phyloP scores from a whole-genome alignment of 2,329 filamentous ascomycete genomes.

The Ascomycota sp. region DNA sequence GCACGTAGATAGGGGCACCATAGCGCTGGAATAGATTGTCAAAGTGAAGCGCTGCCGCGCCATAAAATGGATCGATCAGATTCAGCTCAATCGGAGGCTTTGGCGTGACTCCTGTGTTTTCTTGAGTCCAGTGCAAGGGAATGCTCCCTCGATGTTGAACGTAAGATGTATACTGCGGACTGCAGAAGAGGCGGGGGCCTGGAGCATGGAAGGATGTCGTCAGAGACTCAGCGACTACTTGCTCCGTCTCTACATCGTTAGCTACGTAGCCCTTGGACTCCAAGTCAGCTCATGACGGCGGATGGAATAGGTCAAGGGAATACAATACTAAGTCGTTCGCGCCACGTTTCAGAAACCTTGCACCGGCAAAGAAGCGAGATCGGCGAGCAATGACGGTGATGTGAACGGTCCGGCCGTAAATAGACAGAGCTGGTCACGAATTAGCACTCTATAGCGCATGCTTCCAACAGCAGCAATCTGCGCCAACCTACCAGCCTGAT shows the following conservation, averaged over 20 bases:
- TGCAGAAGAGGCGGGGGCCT: slow-evolving; percentile 67
- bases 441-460: not conserved
- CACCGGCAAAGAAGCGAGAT: slow-evolving; percentile 84
- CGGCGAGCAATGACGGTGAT: slow-evolving; percentile 85
- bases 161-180: slow-evolving; percentile 84
- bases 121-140: slow-evolving; percentile 91
- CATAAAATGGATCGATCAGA: slow-evolving; percentile 90
- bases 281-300: not conserved
- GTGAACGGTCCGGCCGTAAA: slow-evolving; percentile 77
- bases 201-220: slow-evolving; percentile 93
- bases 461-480: not conserved
- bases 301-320: not conserved
- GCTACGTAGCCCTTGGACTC: slow-evolving; percentile 65
- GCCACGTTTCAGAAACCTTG: slow-evolving; percentile 81
- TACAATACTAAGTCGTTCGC: slow-evolving; percentile 55
- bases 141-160: slow-evolving; percentile 95
- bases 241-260: slow-evolving; percentile 96
- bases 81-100: slow-evolving; percentile 94
- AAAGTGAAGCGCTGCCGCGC: slow-evolving; percentile 81
- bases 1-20: slow-evolving; percentile 72
- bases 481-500: slow-evolving; percentile 45
- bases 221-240: slow-evolving; percentile 85
- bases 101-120: slow-evolving; percentile 82
- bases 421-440: slow-evolving; percentile 35
- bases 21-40: slow-evolving; percentile 88